A percentile compares a stretch with the other conserved stretches of the same genome.
Conservation (phyloP, 257 asterid genomes). For the Thymus mandschuricus region DNA sequence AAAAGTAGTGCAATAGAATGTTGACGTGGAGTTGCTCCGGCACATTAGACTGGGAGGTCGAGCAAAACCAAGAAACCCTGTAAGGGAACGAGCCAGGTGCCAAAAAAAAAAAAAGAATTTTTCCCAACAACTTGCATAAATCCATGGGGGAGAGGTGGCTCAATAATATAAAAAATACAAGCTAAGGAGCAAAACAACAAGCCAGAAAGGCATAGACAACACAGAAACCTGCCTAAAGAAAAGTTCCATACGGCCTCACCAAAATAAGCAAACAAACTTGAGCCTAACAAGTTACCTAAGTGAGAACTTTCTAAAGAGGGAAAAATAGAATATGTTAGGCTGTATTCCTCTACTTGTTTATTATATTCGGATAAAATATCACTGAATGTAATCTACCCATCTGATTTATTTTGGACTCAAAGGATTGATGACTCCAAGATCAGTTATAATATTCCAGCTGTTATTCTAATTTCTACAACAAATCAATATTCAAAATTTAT, state of each 20-base stretch:
- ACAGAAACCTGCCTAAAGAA: too few relatives aligned
- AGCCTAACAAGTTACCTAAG: too few relatives aligned
- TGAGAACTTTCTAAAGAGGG: background rate
- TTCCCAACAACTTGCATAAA: too few relatives aligned
- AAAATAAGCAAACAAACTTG: too few relatives aligned
- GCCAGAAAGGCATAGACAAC: too few relatives aligned
- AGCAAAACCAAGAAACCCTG: too few relatives aligned
- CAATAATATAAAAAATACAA: too few relatives aligned
- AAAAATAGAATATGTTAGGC: background rate
- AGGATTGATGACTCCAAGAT: background rate
- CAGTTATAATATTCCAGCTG: background rate
- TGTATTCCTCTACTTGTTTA: background rate
- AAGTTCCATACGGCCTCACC: too few relatives aligned
- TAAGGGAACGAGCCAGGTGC: background rate
- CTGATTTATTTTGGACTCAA: background rate
- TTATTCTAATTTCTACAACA: background rate
- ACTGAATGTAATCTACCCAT: background rate
- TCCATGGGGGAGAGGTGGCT: too few relatives aligned
- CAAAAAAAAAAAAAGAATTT: background rate
- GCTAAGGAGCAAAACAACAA: too few relatives aligned
- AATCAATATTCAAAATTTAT: background rate
- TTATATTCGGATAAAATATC: background rate
- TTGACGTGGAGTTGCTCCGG: background rate
- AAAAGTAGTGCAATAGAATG: background rate
- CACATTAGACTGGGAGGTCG: background rate